phyloP scores from a whole-genome alignment of 176 grass and related monocot species.

The Oryza punctata region DNA sequence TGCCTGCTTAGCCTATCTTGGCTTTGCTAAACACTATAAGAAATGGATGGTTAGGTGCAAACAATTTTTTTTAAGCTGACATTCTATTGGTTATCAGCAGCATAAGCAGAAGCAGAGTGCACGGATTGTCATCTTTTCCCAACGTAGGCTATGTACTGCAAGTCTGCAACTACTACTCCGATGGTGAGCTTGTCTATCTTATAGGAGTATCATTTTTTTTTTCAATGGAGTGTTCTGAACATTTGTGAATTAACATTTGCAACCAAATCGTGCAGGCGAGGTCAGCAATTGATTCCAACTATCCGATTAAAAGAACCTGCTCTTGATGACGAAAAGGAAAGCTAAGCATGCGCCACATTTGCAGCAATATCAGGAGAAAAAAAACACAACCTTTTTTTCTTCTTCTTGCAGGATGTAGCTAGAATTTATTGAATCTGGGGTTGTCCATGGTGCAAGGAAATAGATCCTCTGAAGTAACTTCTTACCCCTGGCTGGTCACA shows the following conservation, averaged over 20 bases:
- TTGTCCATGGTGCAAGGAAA: not conserved
- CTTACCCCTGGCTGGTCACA: no score
- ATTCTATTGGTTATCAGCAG: not conserved
- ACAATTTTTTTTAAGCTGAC: not conserved
- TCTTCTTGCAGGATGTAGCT: not conserved
- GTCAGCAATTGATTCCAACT: constrained; percentile 13
- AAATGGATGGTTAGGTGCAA: not conserved
- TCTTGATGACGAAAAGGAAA: not conserved
- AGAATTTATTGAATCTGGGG: not conserved
- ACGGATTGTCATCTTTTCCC: not conserved
- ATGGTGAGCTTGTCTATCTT: not conserved
- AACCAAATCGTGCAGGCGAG: constrained; percentile 27
- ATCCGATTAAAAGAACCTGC: not conserved
- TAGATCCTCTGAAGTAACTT: no score
- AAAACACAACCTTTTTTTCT: not conserved
- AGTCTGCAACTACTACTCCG: constrained; percentile 10
- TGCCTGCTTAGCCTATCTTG: not conserved
- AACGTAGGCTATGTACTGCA: not conserved
- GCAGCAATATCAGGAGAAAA: not conserved
- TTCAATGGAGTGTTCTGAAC: not conserved
- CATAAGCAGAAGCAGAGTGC: not conserved
- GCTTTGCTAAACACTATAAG: not conserved
- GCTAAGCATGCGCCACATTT: not conserved
- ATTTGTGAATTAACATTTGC: not conserved
- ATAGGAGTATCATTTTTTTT: not conserved